Evolutionary conservation across 805 yeast genomes (phyloP), one percentile per base, ranked within the genome.

Genomic region (Maudiozyma bulderi): DNA sequence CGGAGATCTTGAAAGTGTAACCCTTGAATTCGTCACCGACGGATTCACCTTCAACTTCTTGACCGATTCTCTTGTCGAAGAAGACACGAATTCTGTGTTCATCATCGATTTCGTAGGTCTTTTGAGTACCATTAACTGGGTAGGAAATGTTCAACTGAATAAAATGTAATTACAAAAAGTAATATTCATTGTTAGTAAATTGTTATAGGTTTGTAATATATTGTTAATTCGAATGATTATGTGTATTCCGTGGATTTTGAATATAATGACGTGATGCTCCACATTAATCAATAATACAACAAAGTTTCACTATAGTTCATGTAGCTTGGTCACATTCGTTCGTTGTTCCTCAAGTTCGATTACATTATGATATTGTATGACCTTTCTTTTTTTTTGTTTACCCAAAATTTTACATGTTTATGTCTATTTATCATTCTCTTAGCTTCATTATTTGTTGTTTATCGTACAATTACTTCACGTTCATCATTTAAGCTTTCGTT

Each of bases 71-170:
- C 85, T 93, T 93, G 75, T 93, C 99, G 86, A 88, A 90, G 81
- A 93, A 90, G 73, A 81, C 87, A 75, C 96, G 93, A 74, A 91
- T 81, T 74, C 93, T 90, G 84, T 90, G 98, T 77, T 93, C 99
- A 73, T 93, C 99, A 72, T 93, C 99, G 69, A 93, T 87, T 63
- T 93, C 98, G 74, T 91, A 78, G 77, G 86, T 76, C 82, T 93
- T 93, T 78, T 93, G 97, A 69, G 99, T 85, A 84, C 99, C 99
- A 87, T 93, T 95, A 76, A 96, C 91, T 80, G 99, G 99, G 84
- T 86, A 93, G 73, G 99, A 86, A 79, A 93, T 91, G 85, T 93
- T 93, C 77, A 93, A 90, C 97, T 90, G 61, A 20, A 49, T 50
- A 37, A 34, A 51, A 57, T 44, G 48, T 43, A 39, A 45, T 40